phyloP scores from a whole-genome alignment of 2,329 filamentous ascomycete species.

The Cladosporium oxysporum region DNA sequence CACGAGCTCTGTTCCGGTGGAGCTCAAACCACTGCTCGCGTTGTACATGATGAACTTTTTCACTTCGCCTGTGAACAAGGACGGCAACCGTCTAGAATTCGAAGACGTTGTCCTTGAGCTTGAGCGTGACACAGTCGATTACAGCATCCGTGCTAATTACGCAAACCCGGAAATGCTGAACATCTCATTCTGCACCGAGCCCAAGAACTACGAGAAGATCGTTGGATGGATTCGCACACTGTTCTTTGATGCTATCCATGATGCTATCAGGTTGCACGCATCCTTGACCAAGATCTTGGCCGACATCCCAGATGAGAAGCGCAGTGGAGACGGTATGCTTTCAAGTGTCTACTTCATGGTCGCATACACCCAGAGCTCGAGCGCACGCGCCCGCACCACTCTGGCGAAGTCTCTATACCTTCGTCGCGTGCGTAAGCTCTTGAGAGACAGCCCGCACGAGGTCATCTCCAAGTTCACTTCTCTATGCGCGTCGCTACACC shows the following conservation, averaged over 20 bases:
- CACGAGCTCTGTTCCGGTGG: conserved; percentile 73
- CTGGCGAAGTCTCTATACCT: conserved; percentile 87
- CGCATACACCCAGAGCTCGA: conserved; percentile 74
- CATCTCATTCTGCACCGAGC: conserved; percentile 82
- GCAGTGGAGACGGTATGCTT: conserved; percentile 71
- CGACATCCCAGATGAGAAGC: conserved; percentile 89
- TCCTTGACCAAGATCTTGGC: conserved; percentile 79
- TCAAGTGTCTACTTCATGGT: conserved; percentile 70
- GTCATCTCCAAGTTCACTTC: conserved; percentile 78
- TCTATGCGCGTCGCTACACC: conserved; percentile 74
- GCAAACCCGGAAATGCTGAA: conserved; percentile 80
- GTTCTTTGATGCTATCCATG: conserved; percentile 87
- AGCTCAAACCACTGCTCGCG: conserved; percentile 79
- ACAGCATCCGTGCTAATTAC: conserved; percentile 68
- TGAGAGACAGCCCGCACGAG: conserved; percentile 72
- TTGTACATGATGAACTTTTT: conserved; percentile 94
- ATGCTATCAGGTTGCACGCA: conserved; percentile 63
- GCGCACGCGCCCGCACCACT: conserved; percentile 74
- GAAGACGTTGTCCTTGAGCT: conserved; percentile 90
- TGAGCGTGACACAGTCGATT: conserved; percentile 87
- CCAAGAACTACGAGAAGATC: conserved; percentile 79
- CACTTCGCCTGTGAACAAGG: conserved; percentile 78
- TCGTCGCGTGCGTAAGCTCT: conserved; percentile 77
- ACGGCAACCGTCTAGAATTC: conserved; percentile 78
- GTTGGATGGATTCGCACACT: conserved; percentile 83